A percentile compares a stretch with the other conserved stretches of the same genome.
These are phyloP conservation scores for Alectoria sarmentosa DNA, from an alignment of 495 filamentous ascomycete species.

Conservation along the genomic window DNA sequence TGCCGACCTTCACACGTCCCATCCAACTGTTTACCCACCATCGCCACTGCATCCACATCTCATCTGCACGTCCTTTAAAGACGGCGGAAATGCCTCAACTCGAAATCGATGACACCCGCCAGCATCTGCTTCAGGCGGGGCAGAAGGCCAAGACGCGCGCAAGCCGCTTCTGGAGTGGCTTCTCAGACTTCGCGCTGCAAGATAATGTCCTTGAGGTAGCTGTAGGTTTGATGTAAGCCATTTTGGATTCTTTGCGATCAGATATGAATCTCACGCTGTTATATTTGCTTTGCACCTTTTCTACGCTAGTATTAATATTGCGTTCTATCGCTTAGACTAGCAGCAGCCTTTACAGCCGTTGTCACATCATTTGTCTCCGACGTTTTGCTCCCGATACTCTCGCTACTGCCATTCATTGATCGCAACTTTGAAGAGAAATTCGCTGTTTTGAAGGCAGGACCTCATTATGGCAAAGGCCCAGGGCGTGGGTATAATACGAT, in stretches of 20 bases:
- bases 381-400: slow-evolving; percentile 60
- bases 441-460: slow-evolving; percentile 52
- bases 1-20: neutral
- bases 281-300: neutral
- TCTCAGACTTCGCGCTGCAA: slow-evolving; percentile 63
- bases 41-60: neutral
- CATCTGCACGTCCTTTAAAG: neutral
- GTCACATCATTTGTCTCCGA: slow-evolving; percentile 68
- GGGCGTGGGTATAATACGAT: slow-evolving; percentile 59
- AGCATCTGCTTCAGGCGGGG: slow-evolving; percentile 28
- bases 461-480: slow-evolving; percentile 34
- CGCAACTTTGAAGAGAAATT: slow-evolving; percentile 73
- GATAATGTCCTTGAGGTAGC: slow-evolving; percentile 74
- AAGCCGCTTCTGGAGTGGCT: slow-evolving; percentile 49
- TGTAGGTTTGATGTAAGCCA: slow-evolving; percentile 62
- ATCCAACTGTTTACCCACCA: neutral
- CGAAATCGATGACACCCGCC: slow-evolving; percentile 22
- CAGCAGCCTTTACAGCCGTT: slow-evolving; percentile 63
- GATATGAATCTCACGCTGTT: no score
- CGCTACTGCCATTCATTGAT: slow-evolving; percentile 59
- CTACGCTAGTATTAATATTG: neutral
- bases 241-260: no score
- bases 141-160: slow-evolving; percentile 35
- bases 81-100: slow-evolving; percentile 18
- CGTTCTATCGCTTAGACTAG: slow-evolving; percentile 38